Evolutionary conservation across 306 rosid species (phyloP).

Genomic region (Gastrolobium villosum): DNA sequence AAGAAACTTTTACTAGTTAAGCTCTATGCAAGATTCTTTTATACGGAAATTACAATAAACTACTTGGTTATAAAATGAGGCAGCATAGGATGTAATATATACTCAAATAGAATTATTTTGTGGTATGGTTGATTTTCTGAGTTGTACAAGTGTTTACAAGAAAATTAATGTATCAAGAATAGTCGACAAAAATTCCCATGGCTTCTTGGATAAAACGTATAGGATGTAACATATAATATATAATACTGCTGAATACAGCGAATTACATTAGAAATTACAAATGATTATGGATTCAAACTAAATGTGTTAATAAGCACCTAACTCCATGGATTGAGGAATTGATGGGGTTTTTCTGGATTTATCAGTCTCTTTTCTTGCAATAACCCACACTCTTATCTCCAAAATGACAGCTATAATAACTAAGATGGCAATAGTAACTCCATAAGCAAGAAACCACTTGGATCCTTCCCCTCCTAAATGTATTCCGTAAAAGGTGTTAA

Average conservation of each 20-base stretch:
- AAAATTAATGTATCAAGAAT: no score
- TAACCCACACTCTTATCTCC: conserved; percentile 40
- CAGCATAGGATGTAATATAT: conserved; percentile 6
- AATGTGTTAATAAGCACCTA: conserved; percentile 7
- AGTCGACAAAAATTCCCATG: no score
- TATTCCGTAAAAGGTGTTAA: conserved; percentile 47
- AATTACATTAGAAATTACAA: neutral
- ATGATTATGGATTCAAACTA: neutral
- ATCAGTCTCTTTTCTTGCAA: conserved; percentile 6
- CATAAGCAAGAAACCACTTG: conserved; percentile 48
- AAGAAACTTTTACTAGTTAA: neutral
- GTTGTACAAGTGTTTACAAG: no score
- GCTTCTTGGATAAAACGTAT: no score
- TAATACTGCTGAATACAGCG: neutral
- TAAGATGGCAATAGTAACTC: conserved; percentile 32
- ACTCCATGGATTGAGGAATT: conserved; percentile 7
- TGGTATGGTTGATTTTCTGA: neutral
- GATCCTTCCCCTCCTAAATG: conserved; percentile 48
- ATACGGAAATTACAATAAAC: neutral
- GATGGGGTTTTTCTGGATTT: conserved; percentile 4
- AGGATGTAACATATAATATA: no score
- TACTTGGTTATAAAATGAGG: conserved; percentile 15
- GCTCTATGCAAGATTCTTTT: conserved; percentile 17
- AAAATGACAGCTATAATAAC: conserved; percentile 1
- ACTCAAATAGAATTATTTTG: conserved; percentile 10